Base-by-base conservation (phyloP, 208 protist genomes). In the Acanthamoeba triangularis region DNA sequence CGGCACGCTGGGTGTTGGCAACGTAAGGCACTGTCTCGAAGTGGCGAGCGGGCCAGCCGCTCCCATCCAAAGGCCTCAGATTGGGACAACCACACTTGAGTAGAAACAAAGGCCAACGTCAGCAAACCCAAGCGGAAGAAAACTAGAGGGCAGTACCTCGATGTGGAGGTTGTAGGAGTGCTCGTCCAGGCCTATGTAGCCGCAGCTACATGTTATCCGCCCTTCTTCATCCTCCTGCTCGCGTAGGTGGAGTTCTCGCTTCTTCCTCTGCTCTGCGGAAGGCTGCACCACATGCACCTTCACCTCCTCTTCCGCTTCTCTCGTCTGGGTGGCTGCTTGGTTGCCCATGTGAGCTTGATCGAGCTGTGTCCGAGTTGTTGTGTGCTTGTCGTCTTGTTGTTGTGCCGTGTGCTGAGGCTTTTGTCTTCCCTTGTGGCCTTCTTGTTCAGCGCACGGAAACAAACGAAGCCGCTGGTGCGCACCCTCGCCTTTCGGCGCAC, bases 11-110 rank as follows among this genome's bases (percentile, higher is more conserved):
- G 14, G 80, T 90, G 16, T 61, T 35, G 25, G 47, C 44, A 28
- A 90, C 80, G 52, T 90, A 90, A 13, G 80, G 80, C 25, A 90
- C 80, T 7, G 80, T 90, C 49, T 90, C 80, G 52, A 90, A 90
- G 80, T 90, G 80, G 25, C 80, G 80, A 47, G 44, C 49, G 44
- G 80, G 80, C 80, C 80, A 90, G 10, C 80, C 80, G 30, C 49
- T 65, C 20, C 49, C 49, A 6, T 90, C 80, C 80, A 90, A 65
- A 8, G 80, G 80, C 52, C 30, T 63, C 44, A 90, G 80, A 23
- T 63, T 37, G 10, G 80, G 80, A 0, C 44, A 54, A 14, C 52
- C 30, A 41, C 80, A 90, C 80, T 90, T 0, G n/a, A 30, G 33
- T 5, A 33, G 23, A 82, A 11, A n/a, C n/a, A n/a, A 47, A 41